Base-by-base conservation (phyloP, 179 eudicot species). In the Beta lomatogona region DNA sequence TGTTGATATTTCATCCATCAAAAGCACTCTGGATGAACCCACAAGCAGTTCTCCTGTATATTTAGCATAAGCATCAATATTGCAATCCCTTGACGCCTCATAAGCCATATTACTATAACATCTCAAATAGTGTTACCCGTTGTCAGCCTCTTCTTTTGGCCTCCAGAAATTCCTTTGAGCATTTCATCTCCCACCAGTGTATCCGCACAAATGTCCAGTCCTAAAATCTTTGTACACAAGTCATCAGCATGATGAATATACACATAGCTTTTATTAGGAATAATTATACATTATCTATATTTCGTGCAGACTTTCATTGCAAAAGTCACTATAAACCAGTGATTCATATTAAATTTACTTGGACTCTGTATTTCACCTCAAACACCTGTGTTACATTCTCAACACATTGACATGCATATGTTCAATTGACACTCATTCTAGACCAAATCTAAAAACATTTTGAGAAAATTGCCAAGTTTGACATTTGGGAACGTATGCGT, bases 121-220 rank as follows among this genome's bases (percentile, higher is more conserved):
- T 65, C 44, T 79, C 31, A 82, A 64, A 57, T 50, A 28, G 61
- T 11, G 16, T 74, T 88, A 90, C 97, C 97, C 8, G 97, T 91
- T 44, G 98, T 90, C 16, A 93, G 90, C 73, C 97, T 87, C 88
- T 92, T 93, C 92, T 91, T 93, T 86, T 92, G 97, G 71, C 97
- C 97, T 52, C 94, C 97, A 68, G 98, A 93, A 41, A 93, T 93
- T 68, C 98, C 98, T 88, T 91, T 92, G 48, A 90, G 87, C 98
- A 93, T 93, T 79, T 92, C 98, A 84, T 93, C 94, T 67, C 97
- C 97, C 71, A 92, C 97, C 85, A 89, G 82, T 76, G 97, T 93
- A 88, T 90, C 93, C 77, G 91, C 93, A 79, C 98, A 93, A 69
- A 81, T 83, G 78, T 93, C 94, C 86, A 93, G 85, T 75, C 98